Conservation (phyloP, 768 basidiomycete species). For the Lyophyllum shimeji region DNA sequence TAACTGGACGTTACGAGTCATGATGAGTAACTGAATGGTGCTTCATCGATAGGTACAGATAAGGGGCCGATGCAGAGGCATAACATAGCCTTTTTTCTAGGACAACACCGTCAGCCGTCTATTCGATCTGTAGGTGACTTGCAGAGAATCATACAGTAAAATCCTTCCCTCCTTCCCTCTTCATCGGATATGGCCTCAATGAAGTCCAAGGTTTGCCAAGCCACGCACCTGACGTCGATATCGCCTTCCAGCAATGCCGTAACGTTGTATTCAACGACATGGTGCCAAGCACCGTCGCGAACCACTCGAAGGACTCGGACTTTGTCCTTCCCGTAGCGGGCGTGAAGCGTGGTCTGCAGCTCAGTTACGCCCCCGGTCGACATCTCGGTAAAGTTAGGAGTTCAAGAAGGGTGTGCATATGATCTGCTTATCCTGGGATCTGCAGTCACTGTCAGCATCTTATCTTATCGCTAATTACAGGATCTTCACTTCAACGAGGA, state of each 20-base stretch:
- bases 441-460: no score
- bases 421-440: no score
- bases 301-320: slow-evolving; percentile 87
- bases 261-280: slow-evolving; percentile 85
- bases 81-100: not conserved
- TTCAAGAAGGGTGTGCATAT: no score
- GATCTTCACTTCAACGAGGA: no score
- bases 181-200: no score
- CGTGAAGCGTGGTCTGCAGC: slow-evolving; percentile 22
- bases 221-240: slow-evolving; percentile 66
- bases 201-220: not conserved
- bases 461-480: no score
- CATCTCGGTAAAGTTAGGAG: slow-evolving; percentile 36
- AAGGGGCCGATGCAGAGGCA: no score
- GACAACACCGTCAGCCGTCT: no score
- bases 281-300: slow-evolving; percentile 62
- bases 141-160: no score
- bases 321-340: slow-evolving; percentile 87
- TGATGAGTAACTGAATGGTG: not conserved
- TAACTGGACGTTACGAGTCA: slow-evolving; percentile 49
- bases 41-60: no score
- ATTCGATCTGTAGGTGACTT: no score
- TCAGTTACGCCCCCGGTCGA: not conserved
- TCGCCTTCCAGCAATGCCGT: slow-evolving; percentile 80
- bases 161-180: no score